phyloP scores from a whole-genome alignment of 192 early-diverging fungal species.

The Spinellus fusiger region DNA sequence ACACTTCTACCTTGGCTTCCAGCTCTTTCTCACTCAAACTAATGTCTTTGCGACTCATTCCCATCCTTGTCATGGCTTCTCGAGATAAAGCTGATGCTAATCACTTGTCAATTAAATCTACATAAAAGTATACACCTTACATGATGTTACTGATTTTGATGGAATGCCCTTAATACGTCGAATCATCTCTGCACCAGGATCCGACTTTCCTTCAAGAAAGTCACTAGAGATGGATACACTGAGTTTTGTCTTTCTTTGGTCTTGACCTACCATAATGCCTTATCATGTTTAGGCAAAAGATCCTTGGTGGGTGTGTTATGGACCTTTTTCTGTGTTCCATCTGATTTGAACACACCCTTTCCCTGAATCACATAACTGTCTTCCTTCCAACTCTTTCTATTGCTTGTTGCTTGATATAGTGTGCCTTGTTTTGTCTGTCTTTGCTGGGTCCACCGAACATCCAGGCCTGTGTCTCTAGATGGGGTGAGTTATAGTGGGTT shows the following conservation, averaged over 20 bases:
- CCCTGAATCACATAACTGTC: background rate
- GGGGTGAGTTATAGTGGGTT: background rate
- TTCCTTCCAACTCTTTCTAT: background rate
- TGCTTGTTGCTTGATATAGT: background rate
- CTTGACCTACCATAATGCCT: background rate
- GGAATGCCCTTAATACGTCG: conserved; percentile 17
- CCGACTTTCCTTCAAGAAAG: conserved; percentile 19
- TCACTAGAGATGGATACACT: conserved; percentile 10
- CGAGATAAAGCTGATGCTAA: conserved; percentile 14
- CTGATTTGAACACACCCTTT: background rate
- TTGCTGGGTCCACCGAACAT: conserved; percentile 12
- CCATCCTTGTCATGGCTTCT: conserved; percentile 17
- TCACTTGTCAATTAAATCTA: background rate
- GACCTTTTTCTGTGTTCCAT: background rate
- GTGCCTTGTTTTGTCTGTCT: background rate
- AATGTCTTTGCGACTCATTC: background rate
- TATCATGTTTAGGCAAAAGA: background rate
- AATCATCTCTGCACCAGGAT: conserved; percentile 26
- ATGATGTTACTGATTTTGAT: background rate
- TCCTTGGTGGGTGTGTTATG: background rate
- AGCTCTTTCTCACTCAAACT: conserved; percentile 4
- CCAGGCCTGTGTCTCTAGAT: conserved; percentile 13
- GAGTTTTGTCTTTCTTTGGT: background rate
- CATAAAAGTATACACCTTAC: background rate
- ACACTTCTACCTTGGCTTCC: conserved; percentile 11